A percentile compares a stretch with the other conserved stretches of the same genome.
phyloP scores from a whole-genome alignment of 768 basidiomycete genomes.

The Flagelloscypha sp. region DNA sequence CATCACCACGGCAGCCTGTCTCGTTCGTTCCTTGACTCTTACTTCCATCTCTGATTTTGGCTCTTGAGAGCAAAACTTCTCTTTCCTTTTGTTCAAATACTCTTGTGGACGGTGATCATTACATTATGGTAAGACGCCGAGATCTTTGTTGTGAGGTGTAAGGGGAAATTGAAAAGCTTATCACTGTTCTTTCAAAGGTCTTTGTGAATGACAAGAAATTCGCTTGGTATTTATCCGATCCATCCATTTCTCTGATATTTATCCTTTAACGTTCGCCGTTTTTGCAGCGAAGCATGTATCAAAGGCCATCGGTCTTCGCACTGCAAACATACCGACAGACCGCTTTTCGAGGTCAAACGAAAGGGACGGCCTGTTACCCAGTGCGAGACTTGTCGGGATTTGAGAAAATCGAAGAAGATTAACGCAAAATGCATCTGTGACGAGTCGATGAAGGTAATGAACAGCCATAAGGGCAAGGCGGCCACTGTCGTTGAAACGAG shows the following conservation, averaged over 20 bases:
- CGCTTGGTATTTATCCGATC: conserved; percentile 51
- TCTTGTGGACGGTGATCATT: no score
- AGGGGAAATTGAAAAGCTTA: no score
- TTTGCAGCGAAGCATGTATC: conserved; percentile 77
- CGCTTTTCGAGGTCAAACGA: conserved; percentile 89
- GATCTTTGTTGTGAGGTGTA: no score
- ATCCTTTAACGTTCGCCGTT: conserved; percentile 6
- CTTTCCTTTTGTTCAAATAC: no score
- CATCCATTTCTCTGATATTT: neutral
- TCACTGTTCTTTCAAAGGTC: no score
- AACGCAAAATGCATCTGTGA: conserved; percentile 84
- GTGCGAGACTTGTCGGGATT: conserved; percentile 76
- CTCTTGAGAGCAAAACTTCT: no score
- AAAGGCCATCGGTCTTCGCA: conserved; percentile 90
- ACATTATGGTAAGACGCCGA: no score
- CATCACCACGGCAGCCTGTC: no score
- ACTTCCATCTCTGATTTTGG: no score
- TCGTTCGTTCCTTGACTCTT: no score
- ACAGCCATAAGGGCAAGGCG: conserved; percentile 30
- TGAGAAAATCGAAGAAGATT: conserved; percentile 70
- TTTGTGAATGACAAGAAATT: conserved; percentile 62
- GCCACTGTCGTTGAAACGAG: conserved; percentile 23
- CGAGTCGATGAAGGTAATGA: no score
- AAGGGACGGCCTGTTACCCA: conserved; percentile 90
- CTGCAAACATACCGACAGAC: conserved; percentile 80